Base-by-base conservation (phyloP, 75 land plant genomes). In the Picea sitchensis region DNA sequence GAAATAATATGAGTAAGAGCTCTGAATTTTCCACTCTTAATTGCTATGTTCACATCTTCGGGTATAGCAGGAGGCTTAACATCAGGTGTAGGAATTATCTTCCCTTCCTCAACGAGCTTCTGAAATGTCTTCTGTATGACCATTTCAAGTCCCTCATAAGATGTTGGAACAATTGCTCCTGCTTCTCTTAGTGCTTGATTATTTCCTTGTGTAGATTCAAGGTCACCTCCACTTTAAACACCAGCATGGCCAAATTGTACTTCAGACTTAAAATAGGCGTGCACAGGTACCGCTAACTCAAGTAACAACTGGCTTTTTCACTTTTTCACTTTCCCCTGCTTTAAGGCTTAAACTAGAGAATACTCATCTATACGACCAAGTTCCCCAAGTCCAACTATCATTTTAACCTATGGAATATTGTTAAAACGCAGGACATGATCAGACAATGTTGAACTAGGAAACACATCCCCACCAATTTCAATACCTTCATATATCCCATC, bases 231-330 rank as follows among this genome's bases (percentile, higher is more conserved):
- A 90, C 99, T 95, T 81, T 91, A 91, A 2, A 94, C 96, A 47
- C 94, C 96, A 73, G 98, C 99, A 85, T 96, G 98, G 62, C 98
- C 99, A 89, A 96, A 96, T 76, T 96, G 99, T 18, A 96, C 99
- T 89, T 96, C 99, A n/a, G 99, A 96, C 86, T 96, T 96, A 86
- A 96, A 96, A 96, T 21, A 96, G 91, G 31, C 87, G 84, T 26
- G 99, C 99, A 85, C 99, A 96, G 13, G 99, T 96, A 59, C 99
- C 99, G 76, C 99, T 95, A 61, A 96, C 98, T 98, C 98, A 96
- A 2, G 99, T 95, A 83, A 96, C 99, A 12, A 96, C 98, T 38
- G 99, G 99, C 77, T 96, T 96, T 65, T 82, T 82, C n/a, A n/a
- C n/a, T n/a, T n/a, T n/a, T n/a, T n/a, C n/a, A 96, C 88, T 73